These are phyloP conservation scores for Mucor ambiguus DNA, from an alignment of 371 early-diverging fungal species.

Conservation along the genomic window DNA sequence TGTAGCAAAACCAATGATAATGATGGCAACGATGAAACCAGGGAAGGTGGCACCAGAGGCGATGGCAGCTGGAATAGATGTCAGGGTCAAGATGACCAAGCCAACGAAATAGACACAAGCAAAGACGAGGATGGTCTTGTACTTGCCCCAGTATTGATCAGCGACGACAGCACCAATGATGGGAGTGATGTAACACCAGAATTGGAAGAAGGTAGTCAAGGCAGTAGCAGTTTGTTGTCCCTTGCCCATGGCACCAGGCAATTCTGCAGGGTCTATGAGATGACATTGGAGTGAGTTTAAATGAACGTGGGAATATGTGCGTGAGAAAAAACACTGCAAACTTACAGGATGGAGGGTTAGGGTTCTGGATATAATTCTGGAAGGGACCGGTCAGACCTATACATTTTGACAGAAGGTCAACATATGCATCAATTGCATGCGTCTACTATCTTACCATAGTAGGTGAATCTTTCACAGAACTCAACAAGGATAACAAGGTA, in stretches of 20 bases:
- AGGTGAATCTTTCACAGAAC: constrained; percentile 80
- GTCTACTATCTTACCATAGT: constrained; percentile 49
- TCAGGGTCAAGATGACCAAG: constrained; percentile 61
- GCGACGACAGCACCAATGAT: constrained; percentile 82
- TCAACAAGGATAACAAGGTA: constrained; percentile 70
- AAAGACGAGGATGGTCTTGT: constrained; percentile 76
- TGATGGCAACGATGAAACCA: constrained; percentile 64
- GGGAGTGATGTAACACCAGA: constrained; percentile 80
- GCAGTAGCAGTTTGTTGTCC: constrained; percentile 64
- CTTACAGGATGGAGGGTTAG: constrained; percentile 43
- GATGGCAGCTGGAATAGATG: constrained; percentile 61
- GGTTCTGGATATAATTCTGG: constrained; percentile 63
- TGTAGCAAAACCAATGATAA: constrained; percentile 71
- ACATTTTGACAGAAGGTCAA: not conserved
- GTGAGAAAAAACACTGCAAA: not conserved
- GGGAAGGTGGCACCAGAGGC: constrained; percentile 58
- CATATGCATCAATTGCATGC: not conserved
- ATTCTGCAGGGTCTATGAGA: constrained; percentile 39
- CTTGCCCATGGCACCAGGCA: constrained; percentile 50
- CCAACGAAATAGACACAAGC: constrained; percentile 72
- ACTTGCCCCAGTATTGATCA: constrained; percentile 85
- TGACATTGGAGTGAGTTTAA: constrained; percentile 7
- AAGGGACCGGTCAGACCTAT: constrained; percentile 69
- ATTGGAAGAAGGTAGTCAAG: constrained; percentile 75
- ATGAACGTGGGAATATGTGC: not conserved